Evolutionary conservation across 345 rosid species (phyloP).

Genomic region (Durio zibethinus): DNA sequence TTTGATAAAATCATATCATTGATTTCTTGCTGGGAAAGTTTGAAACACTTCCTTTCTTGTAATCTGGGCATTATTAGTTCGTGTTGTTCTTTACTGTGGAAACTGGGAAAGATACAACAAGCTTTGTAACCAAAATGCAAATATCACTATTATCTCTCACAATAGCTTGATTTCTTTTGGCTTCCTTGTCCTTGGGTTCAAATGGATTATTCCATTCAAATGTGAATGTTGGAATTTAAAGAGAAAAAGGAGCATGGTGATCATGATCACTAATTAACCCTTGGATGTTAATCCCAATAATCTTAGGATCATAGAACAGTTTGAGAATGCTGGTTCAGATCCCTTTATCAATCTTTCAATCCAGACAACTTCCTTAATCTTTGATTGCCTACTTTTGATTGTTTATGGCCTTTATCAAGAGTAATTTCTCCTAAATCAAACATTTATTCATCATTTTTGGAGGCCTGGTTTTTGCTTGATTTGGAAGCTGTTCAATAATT

Average conservation of each 20-base stretch:
- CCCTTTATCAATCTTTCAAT: slow-evolving; percentile 9
- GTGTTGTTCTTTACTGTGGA: neutral
- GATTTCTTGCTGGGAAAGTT: neutral
- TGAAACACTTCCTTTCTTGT: neutral
- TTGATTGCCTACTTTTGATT: neutral
- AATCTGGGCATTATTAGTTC: neutral
- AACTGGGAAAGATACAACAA: neutral
- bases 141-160: too few species aligned
- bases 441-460: neutral
- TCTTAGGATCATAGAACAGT: neutral
- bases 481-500: slow-evolving; percentile 35
- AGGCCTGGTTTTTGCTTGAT: slow-evolving; percentile 24
- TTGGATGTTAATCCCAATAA: neutral
- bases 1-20: neutral
- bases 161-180: neutral
- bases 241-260: neutral
- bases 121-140: neutral
- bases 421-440: neutral
- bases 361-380: slow-evolving; percentile 1
- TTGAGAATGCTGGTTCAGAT: slow-evolving; percentile 7
- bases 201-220: neutral
- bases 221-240: neutral
- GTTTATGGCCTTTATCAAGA: neutral
- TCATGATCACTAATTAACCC: neutral
- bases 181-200: neutral